Conservation (phyloP, 306 rosid genomes). For the Acacia melanoxylon region DNA sequence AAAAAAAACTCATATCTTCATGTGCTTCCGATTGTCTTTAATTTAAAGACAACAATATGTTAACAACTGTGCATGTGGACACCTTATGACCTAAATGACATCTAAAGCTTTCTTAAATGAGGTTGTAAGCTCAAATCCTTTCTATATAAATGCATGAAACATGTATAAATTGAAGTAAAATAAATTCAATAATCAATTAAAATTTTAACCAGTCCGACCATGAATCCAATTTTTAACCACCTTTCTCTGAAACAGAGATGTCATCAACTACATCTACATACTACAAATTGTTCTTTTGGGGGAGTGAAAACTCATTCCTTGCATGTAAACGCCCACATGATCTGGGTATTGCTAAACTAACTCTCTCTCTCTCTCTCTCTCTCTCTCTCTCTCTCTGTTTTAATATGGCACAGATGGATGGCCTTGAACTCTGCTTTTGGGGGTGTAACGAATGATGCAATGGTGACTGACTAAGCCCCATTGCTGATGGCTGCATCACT, state of each 20-base stretch:
- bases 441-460: slow-evolving; percentile 7
- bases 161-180: not conserved
- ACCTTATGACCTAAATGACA: no score
- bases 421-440: slow-evolving; percentile 30
- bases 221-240: slow-evolving; percentile 20
- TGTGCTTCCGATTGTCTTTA: not conserved
- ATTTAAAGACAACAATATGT: not conserved
- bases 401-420: slow-evolving; percentile 15
- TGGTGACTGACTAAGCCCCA: slow-evolving; percentile 48
- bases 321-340: slow-evolving; percentile 10
- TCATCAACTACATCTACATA: slow-evolving; percentile 4
- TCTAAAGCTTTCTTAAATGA: no score
- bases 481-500: slow-evolving; percentile 56
- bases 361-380: not conserved
- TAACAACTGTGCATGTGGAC: not conserved
- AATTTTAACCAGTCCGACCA: no score
- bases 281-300: not conserved
- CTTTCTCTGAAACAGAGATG: slow-evolving; percentile 13
- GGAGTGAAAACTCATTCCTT: not conserved
- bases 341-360: slow-evolving; percentile 26
- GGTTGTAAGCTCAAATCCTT: no score
- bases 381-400: not conserved
- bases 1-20: not conserved
- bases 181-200: no score
- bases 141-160: no score